Base-by-base conservation (phyloP, 768 basidiomycete species). In the Pleurotus giganteus region DNA sequence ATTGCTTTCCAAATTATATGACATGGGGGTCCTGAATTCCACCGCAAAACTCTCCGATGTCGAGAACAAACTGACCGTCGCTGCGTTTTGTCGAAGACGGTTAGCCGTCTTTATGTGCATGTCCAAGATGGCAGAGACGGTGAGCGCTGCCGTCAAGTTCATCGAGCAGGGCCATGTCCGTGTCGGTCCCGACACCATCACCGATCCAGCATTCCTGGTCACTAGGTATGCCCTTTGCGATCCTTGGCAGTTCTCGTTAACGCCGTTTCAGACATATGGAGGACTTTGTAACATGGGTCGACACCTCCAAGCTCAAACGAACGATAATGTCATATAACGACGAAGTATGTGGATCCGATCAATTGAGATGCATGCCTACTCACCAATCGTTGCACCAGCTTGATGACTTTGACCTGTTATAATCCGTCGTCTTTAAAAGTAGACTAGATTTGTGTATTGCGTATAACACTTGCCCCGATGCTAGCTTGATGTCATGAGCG, bases 201-300 rank as follows among this genome's bases (percentile, higher is more conserved):
- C 91, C 0, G 97, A 99, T 69, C 97, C 97, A 2, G 97, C 95
- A 1, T 97, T 86, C 74, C 80, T 99, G 49, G 94, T 99, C 56
- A 96, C 93, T 36, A 79, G 91, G 91, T 86, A 61, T 27, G 78
- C 54, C 44, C 45, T 23, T 24, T 13, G 41, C 27, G 34, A 37
- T 31, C 60, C 34, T 55, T 42, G 12, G 54, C 42, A 37, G 4
- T 19, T 47, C 23, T 47, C 32, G 54, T 55, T 19, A 43, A 45
- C 27, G 57, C 34, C 28, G 12, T 41, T 47, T 23, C 23, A 91
- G 96, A 63, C 90, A 94, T 61, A 95, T 97, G 94, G 94, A 98
- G 66, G 97, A 99, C 78, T 99, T 95, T 71, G 93, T 98, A 42
- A 99, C 97, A 31, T 99, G 97, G 97, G 95, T 98, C 19, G 95